phyloP scores from a whole-genome alignment of 768 basidiomycete genomes.

The Tephrocybe rancida region DNA sequence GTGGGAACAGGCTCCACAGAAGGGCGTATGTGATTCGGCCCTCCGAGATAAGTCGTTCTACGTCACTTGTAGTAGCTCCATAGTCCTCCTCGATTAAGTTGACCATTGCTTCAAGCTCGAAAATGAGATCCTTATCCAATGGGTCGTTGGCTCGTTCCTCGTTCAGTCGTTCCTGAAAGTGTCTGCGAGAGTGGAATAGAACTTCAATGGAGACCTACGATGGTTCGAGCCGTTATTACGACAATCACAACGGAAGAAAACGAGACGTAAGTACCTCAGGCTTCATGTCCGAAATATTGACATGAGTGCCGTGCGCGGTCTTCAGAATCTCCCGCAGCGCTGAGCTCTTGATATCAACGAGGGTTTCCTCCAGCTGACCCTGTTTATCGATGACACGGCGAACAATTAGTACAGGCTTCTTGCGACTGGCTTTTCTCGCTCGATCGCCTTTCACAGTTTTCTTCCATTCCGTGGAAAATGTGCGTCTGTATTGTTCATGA shows the following conservation, averaged over 20 bases:
- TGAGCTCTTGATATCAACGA: not conserved
- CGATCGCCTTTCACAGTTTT: not conserved
- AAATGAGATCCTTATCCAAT: not conserved
- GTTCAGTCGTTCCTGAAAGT: not conserved
- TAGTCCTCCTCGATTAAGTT: not conserved
- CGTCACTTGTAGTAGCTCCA: not conserved
- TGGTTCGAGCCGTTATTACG: not conserved
- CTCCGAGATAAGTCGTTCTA: not conserved
- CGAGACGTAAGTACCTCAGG: not conserved
- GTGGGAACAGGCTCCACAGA: constrained; percentile 31
- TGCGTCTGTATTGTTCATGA: not conserved
- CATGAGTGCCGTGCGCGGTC: not conserved
- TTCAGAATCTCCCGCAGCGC: not conserved
- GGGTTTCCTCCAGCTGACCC: not conserved
- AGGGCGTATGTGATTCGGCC: constrained; percentile 26
- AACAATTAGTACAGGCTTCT: not conserved
- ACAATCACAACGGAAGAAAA: not conserved
- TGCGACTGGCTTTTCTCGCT: not conserved
- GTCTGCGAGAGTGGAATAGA: not conserved
- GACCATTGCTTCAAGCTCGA: not conserved
- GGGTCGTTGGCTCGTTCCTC: not conserved
- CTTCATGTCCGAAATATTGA: not conserved
- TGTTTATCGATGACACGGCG: not conserved
- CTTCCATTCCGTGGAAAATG: not conserved
- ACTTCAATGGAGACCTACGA: not conserved